phyloP scores from a whole-genome alignment of 2,329 filamentous ascomycete genomes.

The Fusarium haematococcum region DNA sequence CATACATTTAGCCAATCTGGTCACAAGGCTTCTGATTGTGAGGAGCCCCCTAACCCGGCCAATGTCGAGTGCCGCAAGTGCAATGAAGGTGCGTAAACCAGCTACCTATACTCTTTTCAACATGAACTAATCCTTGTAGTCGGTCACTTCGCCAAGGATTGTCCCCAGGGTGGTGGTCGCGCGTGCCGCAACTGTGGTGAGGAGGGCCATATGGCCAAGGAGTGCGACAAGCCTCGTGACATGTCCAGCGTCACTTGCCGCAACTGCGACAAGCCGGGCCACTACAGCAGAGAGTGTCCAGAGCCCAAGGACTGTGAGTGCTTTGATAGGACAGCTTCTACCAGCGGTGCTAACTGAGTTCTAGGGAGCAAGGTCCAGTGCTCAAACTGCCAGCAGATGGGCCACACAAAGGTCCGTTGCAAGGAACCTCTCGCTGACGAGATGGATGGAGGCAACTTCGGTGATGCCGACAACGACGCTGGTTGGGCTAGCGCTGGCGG shows the following conservation, averaged over 20 bases:
- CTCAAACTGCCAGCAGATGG: conserved; percentile 53
- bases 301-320: conserved; percentile 60
- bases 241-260: conserved; percentile 66
- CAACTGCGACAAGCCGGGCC: conserved; percentile 70
- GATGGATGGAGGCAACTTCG: conserved; percentile 25
- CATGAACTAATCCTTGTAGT: conserved; percentile 49
- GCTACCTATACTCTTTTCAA: neutral
- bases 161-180: conserved; percentile 69
- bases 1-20: conserved; percentile 56
- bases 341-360: conserved; percentile 28
- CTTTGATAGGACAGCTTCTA: neutral
- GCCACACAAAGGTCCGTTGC: conserved; percentile 55
- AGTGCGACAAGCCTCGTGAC: conserved; percentile 62
- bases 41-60: conserved; percentile 71
- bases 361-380: conserved; percentile 56
- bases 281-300: conserved; percentile 72
- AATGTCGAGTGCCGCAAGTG: conserved; percentile 76
- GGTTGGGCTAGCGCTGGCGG: conserved; percentile 5
- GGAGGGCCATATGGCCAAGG: conserved; percentile 67
- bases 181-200: conserved; percentile 73
- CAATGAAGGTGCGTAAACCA: conserved; percentile 62
- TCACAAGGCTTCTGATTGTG: conserved; percentile 63
- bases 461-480: neutral
- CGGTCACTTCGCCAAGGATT: conserved; percentile 74
- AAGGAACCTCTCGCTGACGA: conserved; percentile 46